phyloP scores from a whole-genome alignment of 106 monocot species.

The Posidonia australis region DNA sequence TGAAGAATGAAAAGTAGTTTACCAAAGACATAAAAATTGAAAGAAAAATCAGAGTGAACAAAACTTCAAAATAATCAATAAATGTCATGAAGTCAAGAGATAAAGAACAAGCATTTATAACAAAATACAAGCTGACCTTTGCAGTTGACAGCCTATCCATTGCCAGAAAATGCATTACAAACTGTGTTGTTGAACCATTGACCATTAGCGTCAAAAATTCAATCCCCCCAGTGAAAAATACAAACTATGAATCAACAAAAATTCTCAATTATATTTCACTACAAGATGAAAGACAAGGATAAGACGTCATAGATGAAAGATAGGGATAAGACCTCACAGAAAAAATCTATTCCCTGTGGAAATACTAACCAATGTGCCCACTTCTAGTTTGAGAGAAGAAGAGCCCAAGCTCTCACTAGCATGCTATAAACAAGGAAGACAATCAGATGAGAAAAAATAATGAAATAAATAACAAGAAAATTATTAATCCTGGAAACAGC shows the following conservation, averaged over 20 bases:
- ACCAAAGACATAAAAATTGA: no score
- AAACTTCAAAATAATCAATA: no score
- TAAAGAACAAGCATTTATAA: no score
- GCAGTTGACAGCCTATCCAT: slow-evolving; percentile 77
- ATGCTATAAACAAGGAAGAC: slow-evolving; percentile 34
- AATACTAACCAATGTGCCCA: slow-evolving; percentile 69
- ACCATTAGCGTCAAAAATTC: slow-evolving; percentile 82
- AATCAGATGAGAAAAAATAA: no score
- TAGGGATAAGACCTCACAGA: background rate
- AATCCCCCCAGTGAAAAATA: slow-evolving; percentile 97
- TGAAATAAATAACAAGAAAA: no score
- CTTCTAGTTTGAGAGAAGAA: slow-evolving; percentile 32
- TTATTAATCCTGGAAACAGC: no score
- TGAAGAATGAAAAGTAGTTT: no score
- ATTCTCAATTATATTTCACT: background rate
- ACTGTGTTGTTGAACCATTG: slow-evolving; percentile 92
- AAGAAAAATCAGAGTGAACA: no score
- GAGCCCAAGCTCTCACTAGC: slow-evolving; percentile 36
- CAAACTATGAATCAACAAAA: slow-evolving; percentile 47
- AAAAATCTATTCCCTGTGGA: background rate
- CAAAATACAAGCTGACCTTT: slow-evolving; percentile 48
- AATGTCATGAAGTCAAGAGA: no score
- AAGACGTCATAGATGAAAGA: background rate
- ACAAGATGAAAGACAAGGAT: no score
- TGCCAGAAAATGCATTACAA: slow-evolving; percentile 49